phyloP scores from a whole-genome alignment of 2,329 filamentous ascomycete species.

The Cladosporium phlei region DNA sequence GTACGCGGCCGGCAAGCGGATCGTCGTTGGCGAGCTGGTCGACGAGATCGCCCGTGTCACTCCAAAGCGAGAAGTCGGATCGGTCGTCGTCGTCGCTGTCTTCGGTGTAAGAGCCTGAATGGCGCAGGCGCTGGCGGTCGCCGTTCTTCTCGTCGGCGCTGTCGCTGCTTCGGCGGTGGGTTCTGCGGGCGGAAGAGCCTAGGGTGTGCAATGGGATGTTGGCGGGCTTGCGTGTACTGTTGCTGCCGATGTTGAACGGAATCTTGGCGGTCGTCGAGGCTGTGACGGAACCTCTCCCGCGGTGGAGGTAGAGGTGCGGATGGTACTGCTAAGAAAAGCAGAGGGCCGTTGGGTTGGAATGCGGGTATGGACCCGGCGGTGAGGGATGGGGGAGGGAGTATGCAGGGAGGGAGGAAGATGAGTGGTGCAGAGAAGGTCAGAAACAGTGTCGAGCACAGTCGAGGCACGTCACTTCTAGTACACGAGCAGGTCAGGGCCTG shows the following conservation, averaged over 20 bases:
- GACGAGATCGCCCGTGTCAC: slow-evolving; percentile 89
- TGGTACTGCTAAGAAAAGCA: slow-evolving; percentile 11
- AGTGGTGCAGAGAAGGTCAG: not conserved
- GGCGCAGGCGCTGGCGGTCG: slow-evolving; percentile 44
- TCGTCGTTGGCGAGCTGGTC: slow-evolving; percentile 84
- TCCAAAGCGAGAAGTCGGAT: slow-evolving; percentile 78
- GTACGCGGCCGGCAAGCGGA: slow-evolving; percentile 67
- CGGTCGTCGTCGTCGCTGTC: slow-evolving; percentile 33
- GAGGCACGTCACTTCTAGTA: slow-evolving; percentile 7
- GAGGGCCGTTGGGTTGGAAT: slow-evolving; percentile 11
- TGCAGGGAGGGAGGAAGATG: not conserved
- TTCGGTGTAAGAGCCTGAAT: slow-evolving; percentile 22
- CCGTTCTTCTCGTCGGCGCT: slow-evolving; percentile 48
- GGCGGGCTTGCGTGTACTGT: slow-evolving; percentile 62
- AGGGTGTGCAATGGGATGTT: slow-evolving; percentile 85
- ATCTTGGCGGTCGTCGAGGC: slow-evolving; percentile 71
- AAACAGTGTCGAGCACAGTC: slow-evolving; percentile 1
- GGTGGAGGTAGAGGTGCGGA: slow-evolving; percentile 9
- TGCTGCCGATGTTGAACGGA: slow-evolving; percentile 54
- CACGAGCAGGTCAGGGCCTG: not conserved
- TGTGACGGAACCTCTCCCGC: slow-evolving; percentile 17
- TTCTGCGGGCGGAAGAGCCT: slow-evolving; percentile 41
- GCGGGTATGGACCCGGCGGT: slow-evolving; percentile 11
- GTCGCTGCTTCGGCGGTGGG: slow-evolving; percentile 32
- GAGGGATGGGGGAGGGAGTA: too few species aligned